These are phyloP conservation scores for Helotiales sp. DNA, from an alignment of 2,329 filamentous ascomycete species.

Conservation along the genomic window DNA sequence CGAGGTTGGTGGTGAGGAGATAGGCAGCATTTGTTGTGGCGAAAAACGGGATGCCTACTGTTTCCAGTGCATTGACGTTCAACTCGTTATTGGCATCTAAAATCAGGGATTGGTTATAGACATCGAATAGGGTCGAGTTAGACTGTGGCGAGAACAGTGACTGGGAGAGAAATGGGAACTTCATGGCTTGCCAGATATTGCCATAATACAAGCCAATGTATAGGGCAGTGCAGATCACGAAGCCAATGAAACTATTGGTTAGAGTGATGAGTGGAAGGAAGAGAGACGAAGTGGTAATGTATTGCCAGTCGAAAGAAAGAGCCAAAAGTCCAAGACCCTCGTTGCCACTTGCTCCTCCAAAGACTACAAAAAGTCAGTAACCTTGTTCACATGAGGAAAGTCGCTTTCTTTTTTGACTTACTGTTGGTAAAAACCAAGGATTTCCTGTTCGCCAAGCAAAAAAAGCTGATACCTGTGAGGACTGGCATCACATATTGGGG, in stretches of 20 bases:
- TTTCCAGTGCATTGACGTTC: slow-evolving; percentile 36
- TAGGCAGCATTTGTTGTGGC: slow-evolving; percentile 41
- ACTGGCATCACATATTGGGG: slow-evolving; percentile 46
- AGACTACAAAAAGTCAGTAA: no score
- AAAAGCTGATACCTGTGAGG: slow-evolving; percentile 42
- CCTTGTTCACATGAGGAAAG: no score
- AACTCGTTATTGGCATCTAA: slow-evolving; percentile 42
- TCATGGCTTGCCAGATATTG: slow-evolving; percentile 42
- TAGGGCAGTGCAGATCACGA: slow-evolving; percentile 34
- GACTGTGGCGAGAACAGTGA: slow-evolving; percentile 40
- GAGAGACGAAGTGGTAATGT: slow-evolving; percentile 39
- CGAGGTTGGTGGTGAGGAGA: slow-evolving; percentile 46
- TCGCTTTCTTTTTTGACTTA: no score
- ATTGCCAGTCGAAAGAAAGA: slow-evolving; percentile 44
- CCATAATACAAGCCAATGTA: slow-evolving; percentile 43
- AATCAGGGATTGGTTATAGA: slow-evolving; percentile 46
- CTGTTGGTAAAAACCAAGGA: slow-evolving; percentile 45
- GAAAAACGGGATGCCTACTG: slow-evolving; percentile 43
- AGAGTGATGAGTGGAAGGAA: slow-evolving; percentile 37
- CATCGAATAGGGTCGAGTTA: slow-evolving; percentile 37
- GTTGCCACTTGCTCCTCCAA: slow-evolving; percentile 48
- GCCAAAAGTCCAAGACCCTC: slow-evolving; percentile 45
- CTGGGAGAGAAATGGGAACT: slow-evolving; percentile 46
- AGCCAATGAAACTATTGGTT: slow-evolving; percentile 38
- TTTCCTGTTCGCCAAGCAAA: slow-evolving; percentile 46